phyloP scores from a whole-genome alignment of 768 basidiomycete species.

The Myochromella boudieri region DNA sequence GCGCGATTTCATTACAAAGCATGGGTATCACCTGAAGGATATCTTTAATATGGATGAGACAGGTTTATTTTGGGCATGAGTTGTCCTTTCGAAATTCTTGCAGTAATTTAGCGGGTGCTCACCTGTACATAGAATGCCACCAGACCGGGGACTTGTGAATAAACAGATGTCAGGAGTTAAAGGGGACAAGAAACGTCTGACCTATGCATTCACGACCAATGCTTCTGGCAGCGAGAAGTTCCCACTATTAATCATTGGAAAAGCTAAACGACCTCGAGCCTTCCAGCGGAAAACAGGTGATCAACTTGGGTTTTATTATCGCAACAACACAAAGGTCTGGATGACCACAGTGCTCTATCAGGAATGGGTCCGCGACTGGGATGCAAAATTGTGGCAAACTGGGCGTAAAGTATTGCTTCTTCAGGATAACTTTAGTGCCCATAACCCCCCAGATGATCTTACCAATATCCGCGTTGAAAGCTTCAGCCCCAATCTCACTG shows the following conservation, averaged over 20 bases:
- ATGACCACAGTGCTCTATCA: constrained; percentile 34
- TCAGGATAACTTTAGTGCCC: constrained; percentile 2
- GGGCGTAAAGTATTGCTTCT: not conserved
- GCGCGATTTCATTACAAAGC: constrained; percentile 25
- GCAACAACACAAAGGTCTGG: constrained; percentile 37
- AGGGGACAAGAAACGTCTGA: constrained; percentile 29
- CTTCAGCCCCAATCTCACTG: constrained; percentile 29
- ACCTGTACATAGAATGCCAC: constrained; percentile 29
- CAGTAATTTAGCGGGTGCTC: too few species aligned
- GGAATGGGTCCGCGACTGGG: constrained; percentile 32
- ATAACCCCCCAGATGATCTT: not conserved
- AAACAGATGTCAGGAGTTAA: constrained; percentile 27
- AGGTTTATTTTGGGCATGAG: constrained; percentile 25
- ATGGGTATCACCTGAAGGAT: constrained; percentile 25
- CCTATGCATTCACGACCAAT: constrained; percentile 32
- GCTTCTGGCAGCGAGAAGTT: constrained; percentile 32
- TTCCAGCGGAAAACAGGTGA: constrained; percentile 27
- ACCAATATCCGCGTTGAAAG: constrained; percentile 3
- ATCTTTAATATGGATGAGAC: constrained; percentile 39
- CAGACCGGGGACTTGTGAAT: constrained; percentile 28
- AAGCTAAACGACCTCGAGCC: constrained; percentile 23
- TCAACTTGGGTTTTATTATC: constrained; percentile 34
- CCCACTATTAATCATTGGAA: constrained; percentile 20
- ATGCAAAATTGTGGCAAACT: constrained; percentile 23
- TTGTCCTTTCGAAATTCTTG: constrained; percentile 5